Conservation (phyloP, 331 rosid genomes). For the Ulmus americana region DNA sequence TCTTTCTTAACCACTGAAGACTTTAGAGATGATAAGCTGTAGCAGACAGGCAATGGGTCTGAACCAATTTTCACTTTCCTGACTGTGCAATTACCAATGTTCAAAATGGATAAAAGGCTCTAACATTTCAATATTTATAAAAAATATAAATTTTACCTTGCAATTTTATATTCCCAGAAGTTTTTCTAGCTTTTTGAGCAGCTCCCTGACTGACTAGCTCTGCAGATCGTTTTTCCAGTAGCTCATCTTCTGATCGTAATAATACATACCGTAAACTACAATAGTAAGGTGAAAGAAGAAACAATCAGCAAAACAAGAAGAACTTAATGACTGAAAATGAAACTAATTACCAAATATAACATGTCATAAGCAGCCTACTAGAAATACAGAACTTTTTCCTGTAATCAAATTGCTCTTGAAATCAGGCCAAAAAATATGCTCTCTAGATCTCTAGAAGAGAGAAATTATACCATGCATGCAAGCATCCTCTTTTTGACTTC, state of each 20-base stretch:
- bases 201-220: slow-evolving; percentile 19
- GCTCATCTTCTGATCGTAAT: slow-evolving; percentile 32
- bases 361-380: not conserved
- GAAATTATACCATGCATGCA: too few species aligned
- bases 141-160: slow-evolving; percentile 16
- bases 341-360: not conserved
- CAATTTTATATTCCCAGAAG: slow-evolving; percentile 27
- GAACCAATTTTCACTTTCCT: slow-evolving; percentile 27
- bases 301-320: not conserved
- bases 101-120: not conserved
- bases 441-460: too few species aligned
- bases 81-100: slow-evolving; percentile 19
- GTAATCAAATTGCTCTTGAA: too few species aligned
- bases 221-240: slow-evolving; percentile 22
- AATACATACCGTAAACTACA: slow-evolving; percentile 31
- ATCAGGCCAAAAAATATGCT: too few species aligned
- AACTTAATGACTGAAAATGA: not conserved
- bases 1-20: slow-evolving; percentile 12
- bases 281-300: not conserved
- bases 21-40: slow-evolving; percentile 14
- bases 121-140: not conserved
- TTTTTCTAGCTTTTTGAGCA: slow-evolving; percentile 21
- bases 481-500: too few species aligned
- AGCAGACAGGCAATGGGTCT: slow-evolving; percentile 18
- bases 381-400: not conserved